phyloP scores from a whole-genome alignment of 2,329 filamentous ascomycete genomes.

The Neopestalotiopsis clavispora region DNA sequence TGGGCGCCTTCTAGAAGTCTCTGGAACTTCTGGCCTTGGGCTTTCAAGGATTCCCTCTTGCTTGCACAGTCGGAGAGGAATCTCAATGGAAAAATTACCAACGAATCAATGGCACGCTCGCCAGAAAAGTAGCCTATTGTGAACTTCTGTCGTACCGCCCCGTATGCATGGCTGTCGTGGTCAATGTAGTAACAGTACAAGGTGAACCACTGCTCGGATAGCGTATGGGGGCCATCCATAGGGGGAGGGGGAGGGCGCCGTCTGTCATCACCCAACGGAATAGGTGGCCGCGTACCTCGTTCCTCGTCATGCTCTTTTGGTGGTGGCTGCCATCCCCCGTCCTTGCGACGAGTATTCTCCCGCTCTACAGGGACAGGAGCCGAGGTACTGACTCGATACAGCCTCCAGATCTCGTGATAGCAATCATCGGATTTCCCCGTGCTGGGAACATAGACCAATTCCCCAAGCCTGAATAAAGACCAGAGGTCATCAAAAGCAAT shows the following conservation, averaged over 20 bases:
- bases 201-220: slow-evolving; percentile 28
- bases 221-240: too few relatives aligned
- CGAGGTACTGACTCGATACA: slow-evolving; percentile 39
- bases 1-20: slow-evolving; percentile 34
- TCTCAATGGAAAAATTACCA: slow-evolving; percentile 44
- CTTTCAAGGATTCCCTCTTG: slow-evolving; percentile 37
- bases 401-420: slow-evolving; percentile 45
- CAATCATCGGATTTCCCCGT: slow-evolving; percentile 37
- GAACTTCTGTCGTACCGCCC: slow-evolving; percentile 43
- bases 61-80: slow-evolving; percentile 40
- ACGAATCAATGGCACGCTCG: slow-evolving; percentile 41
- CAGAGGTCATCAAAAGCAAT: slow-evolving; percentile 47
- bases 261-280: slow-evolving; percentile 31
- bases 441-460: slow-evolving; percentile 45
- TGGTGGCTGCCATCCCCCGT: too few relatives aligned
- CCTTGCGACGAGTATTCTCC: neutral
- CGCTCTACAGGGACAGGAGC: slow-evolving; percentile 35
- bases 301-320: slow-evolving; percentile 23
- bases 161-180: slow-evolving; percentile 43
- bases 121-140: slow-evolving; percentile 41
- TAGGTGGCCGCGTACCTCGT: slow-evolving; percentile 42
- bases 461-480: slow-evolving; percentile 45
- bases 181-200: slow-evolving; percentile 48
- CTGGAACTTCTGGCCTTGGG: slow-evolving; percentile 39
- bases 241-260: slow-evolving; percentile 12